Evolutionary conservation across 1,284 basidiomycete genomes (phyloP).

Genomic region (Amylostereum areolatum): DNA sequence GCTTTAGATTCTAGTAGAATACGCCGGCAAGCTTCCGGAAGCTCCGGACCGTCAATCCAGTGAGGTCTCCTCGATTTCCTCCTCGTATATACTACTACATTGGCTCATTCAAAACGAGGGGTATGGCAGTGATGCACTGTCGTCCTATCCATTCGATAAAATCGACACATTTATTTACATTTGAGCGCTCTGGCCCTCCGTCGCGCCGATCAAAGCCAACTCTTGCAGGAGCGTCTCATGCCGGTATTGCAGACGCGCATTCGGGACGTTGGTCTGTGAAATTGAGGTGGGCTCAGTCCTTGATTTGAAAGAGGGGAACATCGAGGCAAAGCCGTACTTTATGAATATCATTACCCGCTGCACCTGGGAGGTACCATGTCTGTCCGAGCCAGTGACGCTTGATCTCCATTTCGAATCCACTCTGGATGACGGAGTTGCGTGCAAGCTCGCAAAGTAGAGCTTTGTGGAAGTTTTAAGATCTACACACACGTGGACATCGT

Average conservation of each 20-base stretch:
- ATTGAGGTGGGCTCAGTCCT: conserved; percentile 1
- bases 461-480: conserved; percentile 90
- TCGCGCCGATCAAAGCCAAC: conserved; percentile 55
- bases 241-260: conserved; percentile 84
- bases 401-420: conserved; percentile 98
- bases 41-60: too few relatives aligned
- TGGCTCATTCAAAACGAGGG: too few relatives aligned
- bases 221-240: conserved; percentile 88
- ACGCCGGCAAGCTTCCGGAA: too few relatives aligned
- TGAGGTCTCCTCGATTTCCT: too few relatives aligned
- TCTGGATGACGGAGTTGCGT: conserved; percentile 93
- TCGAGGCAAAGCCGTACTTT: conserved; percentile 47
- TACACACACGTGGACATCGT: conserved; percentile 23
- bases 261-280: conserved; percentile 90
- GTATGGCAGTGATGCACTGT: too few relatives aligned
- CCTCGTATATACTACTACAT: too few relatives aligned
- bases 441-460: conserved; percentile 86
- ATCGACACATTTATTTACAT: too few relatives aligned
- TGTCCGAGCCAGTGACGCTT: conserved; percentile 96
- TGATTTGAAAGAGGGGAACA: not conserved
- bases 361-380: conserved; percentile 85
- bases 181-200: not conserved
- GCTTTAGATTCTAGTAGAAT: too few relatives aligned
- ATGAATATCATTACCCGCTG: conserved; percentile 86
- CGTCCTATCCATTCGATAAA: too few relatives aligned